Evolutionary conservation across 495 filamentous ascomycete species (phyloP), one percentile per base, ranked within the genome.

Genomic region (Penicillium diatomitis): DNA sequence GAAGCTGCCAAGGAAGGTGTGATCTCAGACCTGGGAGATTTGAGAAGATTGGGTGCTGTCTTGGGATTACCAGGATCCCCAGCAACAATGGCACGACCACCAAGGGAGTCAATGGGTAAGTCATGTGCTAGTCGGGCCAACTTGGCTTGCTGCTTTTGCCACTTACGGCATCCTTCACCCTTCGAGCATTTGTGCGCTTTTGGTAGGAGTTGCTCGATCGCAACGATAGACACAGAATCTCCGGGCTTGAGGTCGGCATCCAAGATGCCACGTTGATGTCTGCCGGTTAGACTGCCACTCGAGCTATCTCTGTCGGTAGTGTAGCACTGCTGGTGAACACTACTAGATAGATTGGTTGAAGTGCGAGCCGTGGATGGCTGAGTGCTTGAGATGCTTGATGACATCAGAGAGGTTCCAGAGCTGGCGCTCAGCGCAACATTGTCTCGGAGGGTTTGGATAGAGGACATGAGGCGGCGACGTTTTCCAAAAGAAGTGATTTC

Each of bases 401-500:
- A 42, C 20, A 38, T 30, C 5, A 41, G 30, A 32, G 32, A 48
- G 28, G 35, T 37, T 40, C 37, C 9, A 29, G 37, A 12, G 3
- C 30, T 4, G 10, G 32, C 42, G 28, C 33, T 45, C 37, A 39
- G 10, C 28, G 57, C n/a, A 46, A 79, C 76, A 51, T 75, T 83
- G 47, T 80, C 78, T 38, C 84, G 76, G 8, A 95, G 77, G 6
- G 73, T 65, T 54, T 84, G 77, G 48, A 97, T 95, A 51, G 86
- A 84, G 53, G 81, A 80, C 90, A 94, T 95, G 0, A 98, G 58
- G 51, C 77, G 79, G 45, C 88, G 88, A 20, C 92, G 80, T 54
- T 91, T 88, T 10, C 92, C 92, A 66, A 96, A 96, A 0, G 92
- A 96, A n/a, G 76, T 68, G 50, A 98, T 94, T 20, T 85, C 85